phyloP scores from a whole-genome alignment of 2,329 filamentous ascomycete genomes.

The Fusarium napiforme region DNA sequence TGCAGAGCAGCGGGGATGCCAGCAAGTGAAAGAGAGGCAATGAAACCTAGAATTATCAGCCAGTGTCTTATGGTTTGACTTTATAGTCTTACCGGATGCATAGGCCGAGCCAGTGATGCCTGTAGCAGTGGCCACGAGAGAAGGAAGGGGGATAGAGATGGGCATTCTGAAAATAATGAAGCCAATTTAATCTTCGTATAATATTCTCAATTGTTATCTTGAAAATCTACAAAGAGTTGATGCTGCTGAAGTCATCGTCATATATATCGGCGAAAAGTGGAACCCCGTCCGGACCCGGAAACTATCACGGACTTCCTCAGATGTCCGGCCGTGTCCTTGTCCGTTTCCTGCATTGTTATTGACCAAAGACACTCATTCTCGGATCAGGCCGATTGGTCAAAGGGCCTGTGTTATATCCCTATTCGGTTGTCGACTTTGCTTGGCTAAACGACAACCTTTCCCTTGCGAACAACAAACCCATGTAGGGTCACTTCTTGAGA shows the following conservation, averaged over 20 bases:
- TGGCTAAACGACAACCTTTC: constrained; percentile 1
- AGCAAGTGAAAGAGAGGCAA: constrained; percentile 51
- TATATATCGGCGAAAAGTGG: constrained; percentile 27
- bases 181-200: background rate
- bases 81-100: constrained; percentile 47
- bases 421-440: constrained; percentile 4
- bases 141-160: constrained; percentile 43
- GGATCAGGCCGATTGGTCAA: constrained; percentile 21
- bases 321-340: constrained; percentile 31
- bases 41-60: constrained; percentile 47
- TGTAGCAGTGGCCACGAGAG: constrained; percentile 51
- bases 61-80: no score
- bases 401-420: background rate
- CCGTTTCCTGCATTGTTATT: background rate
- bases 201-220: background rate
- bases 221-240: background rate
- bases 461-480: constrained; percentile 38
- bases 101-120: constrained; percentile 54
- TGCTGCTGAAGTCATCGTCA: background rate
- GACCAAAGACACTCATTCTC: background rate
- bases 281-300: constrained; percentile 29
- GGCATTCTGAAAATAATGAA: background rate
- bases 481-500: constrained; percentile 35
- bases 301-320: constrained; percentile 34
- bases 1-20: constrained; percentile 47